Evolutionary conservation across 306 rosid genomes (phyloP), one percentile per base, ranked within the genome.

Genomic region (Amphicarpaea edgeworthii): DNA sequence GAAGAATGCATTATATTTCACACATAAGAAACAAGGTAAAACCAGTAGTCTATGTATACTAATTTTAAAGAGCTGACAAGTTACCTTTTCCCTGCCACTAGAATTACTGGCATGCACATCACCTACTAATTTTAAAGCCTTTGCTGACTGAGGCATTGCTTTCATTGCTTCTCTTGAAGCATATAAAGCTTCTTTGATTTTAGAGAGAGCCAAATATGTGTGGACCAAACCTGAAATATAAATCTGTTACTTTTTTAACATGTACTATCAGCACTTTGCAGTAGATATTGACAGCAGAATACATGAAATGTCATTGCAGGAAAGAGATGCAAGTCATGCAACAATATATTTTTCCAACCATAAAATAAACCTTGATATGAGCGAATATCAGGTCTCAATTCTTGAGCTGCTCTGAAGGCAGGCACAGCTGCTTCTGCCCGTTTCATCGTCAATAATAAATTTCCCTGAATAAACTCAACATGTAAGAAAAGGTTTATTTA

Each of bases 151-250:
- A 80, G 99, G 99, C 97, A 93, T 96, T 83, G 98, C 97, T 82
- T 91, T 96, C 99, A 96, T 93, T 50, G 99, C 99, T 85, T 92
- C 99, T 88, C 99, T 88, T 7, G 99, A 84, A 68, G 98, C 97
- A 88, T 96, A 89, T 65, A 96, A 78, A 77, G 99, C 98, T 84
- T 96, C 99, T 83, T 96, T 96, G 58, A 87, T 82, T 87, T 96
- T 96, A 65, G 90, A 83, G 69, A 96, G 93, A 47, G 90, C 88
- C 82, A 96, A 83, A 86, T 89, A 91, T 42, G 99, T 90, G 80
- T 92, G 98, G 76, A 96, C 99, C 86, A 96, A 87, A 76, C 98
- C 99, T 96, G 85, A 51, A 85, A 84, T 80, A 77, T 53, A 76
- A 70, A 71, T 21, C 65, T 50, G 26, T 57, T 45, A 73, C 45